Evolutionary conservation across 345 rosid species (phyloP), one percentile per base, ranked within the genome.

Genomic region (Aegle marmelos): DNA sequence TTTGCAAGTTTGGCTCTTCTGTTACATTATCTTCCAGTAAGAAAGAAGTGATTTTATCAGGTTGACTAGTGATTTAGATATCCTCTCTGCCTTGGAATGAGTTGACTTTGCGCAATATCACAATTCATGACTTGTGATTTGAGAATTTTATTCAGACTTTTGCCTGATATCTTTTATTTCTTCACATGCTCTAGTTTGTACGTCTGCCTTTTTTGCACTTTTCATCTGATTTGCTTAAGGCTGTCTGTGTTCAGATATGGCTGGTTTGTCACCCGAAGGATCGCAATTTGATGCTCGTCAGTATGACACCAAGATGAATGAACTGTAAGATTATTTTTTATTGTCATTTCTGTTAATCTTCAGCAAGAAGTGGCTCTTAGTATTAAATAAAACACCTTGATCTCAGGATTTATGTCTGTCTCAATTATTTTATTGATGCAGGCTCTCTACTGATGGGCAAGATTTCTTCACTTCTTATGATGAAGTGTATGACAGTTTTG

Each of bases 401-500:
- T 16, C 2, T 76, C 68, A 8, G 36, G 11, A 5, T 25, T 37
- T 53, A 61, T 28, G 28, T 74, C 1, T 50, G 31, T 48, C 41
- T 82, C 33, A 27, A 30, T 41, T 37, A n/a, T 30, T 33, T 74
- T 9, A 8, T 60, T 67, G n/a, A 17, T 84, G 83, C 82, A 90
- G 97, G 39, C 88, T 88, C 30, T 70, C 86, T 37, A 73, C 73
- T 30, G 97, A 90, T 13, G 89, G 84, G 8, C 87, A 86, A 62
- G 97, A 95, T 2, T 95, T 92, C 73, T 93, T 90, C 87, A 91
- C 97, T 11, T 58, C 84, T 9, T 95, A 89, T 82, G 98, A 95
- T 53, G 98, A 95, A 77, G 94, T 89, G 54, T 85, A 86, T 61
- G 98, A 95, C 21, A 91, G 86, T 75, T 95, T 95, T 84, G 98